phyloP scores from a whole-genome alignment of 768 basidiomycete species.

The Ramaria rubella region DNA sequence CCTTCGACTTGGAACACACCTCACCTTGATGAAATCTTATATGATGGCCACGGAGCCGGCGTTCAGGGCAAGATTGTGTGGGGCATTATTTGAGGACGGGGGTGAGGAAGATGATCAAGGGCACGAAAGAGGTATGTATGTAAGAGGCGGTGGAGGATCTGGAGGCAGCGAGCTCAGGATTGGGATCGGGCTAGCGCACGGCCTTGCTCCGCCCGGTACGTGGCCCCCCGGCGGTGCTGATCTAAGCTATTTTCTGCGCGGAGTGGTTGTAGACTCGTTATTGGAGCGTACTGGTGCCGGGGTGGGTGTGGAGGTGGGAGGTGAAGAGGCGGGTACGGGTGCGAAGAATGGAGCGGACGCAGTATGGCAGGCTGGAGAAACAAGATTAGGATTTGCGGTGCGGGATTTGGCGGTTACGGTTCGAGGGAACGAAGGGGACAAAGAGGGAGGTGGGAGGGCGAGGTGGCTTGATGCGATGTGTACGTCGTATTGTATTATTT shows the following conservation, averaged over 20 bases:
- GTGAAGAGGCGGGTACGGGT: not conserved
- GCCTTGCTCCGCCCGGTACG: conserved; percentile 61
- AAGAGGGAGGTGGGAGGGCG: conserved; percentile 58
- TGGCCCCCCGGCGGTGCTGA: conserved; percentile 90
- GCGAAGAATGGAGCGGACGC: conserved; percentile 17
- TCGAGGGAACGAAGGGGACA: too few species aligned
- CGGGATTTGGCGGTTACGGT: conserved; percentile 59
- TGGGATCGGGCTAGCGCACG: conserved; percentile 61
- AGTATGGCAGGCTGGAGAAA: conserved; percentile 26
- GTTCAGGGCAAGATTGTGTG: conserved; percentile 63
- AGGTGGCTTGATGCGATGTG: conserved; percentile 80
- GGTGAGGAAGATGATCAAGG: too few species aligned
- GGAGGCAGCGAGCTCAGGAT: conserved; percentile 38
- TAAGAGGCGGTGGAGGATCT: too few species aligned
- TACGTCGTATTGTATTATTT: conserved; percentile 34
- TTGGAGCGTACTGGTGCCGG: conserved; percentile 24
- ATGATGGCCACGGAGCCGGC: conserved; percentile 64
- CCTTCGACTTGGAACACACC: conserved; percentile 64
- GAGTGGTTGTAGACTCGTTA: conserved; percentile 79
- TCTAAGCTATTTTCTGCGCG: conserved; percentile 73
- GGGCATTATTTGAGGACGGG: conserved; percentile 75
- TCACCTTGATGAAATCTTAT: conserved; percentile 65
- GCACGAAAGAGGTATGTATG: conserved; percentile 8
- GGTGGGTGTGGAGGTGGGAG: conserved; percentile 1
- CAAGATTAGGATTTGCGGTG: conserved; percentile 71